phyloP scores from a whole-genome alignment of 306 rosid species.

The Medicago arabica region DNA sequence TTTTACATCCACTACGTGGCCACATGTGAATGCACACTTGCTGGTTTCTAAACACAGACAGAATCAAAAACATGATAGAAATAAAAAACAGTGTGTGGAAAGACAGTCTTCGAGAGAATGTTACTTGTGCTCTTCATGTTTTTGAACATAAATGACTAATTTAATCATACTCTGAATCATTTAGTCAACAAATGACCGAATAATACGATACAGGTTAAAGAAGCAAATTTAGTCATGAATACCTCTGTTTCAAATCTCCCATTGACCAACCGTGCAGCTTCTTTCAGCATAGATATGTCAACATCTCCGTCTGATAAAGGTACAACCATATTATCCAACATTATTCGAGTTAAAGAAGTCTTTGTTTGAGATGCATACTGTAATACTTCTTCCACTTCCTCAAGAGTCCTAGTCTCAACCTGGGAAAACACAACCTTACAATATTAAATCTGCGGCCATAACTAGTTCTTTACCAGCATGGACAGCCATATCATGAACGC shows the following conservation, averaged over 20 bases:
- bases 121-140: too few relatives aligned
- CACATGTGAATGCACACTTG: too few relatives aligned
- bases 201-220: slow-evolving; percentile 20
- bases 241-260: slow-evolving; percentile 93
- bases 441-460: slow-evolving; percentile 26
- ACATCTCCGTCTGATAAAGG: slow-evolving; percentile 79
- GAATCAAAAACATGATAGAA: too few relatives aligned
- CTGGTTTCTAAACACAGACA: too few relatives aligned
- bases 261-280: slow-evolving; percentile 75
- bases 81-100: too few relatives aligned
- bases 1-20: too few relatives aligned
- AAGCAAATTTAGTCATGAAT: slow-evolving; percentile 30
- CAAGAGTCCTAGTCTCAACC: slow-evolving; percentile 95
- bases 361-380: slow-evolving; percentile 71
- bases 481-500: slow-evolving; percentile 14
- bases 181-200: slow-evolving; percentile 10
- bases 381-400: slow-evolving; percentile 76
- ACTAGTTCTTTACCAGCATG: slow-evolving; percentile 25
- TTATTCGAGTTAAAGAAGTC: slow-evolving; percentile 80
- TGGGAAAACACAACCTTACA: slow-evolving; percentile 44
- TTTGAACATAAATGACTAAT: too few relatives aligned
- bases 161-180: slow-evolving; percentile 1
- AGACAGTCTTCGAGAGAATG: too few relatives aligned
- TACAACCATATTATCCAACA: slow-evolving; percentile 98
- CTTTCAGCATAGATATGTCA: slow-evolving; percentile 80